Evolutionary conservation across 106 monocot genomes (phyloP), one percentile per base, ranked within the genome.

Genomic region (Acorus calamus): DNA sequence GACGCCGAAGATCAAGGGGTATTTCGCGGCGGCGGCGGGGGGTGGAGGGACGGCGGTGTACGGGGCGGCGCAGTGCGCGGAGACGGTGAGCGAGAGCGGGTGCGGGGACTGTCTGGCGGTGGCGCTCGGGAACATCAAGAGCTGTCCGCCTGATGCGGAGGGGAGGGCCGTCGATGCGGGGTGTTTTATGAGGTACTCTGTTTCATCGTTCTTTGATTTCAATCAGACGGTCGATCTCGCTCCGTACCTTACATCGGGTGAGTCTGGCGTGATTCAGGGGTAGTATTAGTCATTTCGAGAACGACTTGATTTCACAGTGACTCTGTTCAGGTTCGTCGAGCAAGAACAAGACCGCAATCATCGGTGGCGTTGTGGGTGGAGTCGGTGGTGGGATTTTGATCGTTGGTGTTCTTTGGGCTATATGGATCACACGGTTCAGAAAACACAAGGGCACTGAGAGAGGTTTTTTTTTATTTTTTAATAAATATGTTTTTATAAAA

Each of bases 171-270:
- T 56, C 4, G 55, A 56, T 12, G n/a, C 55, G n/a, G 55, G 55
- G 2, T 56, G 55, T n/a, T 56, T 56, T 2, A 2, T 56, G 55
- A 7, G 55, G 9, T 9, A 4, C 55, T 10, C 10, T 57, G 6
- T 52, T 52, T 52, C 51, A 0, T 0, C 10, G 0, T 57, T 86
- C 70, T 87, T 87, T 47, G 50, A 66, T 10, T 44, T 58, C 47
- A 83, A 87, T 53, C 55, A 61, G 60, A 83, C 83, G 4, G 62
- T 77, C 41, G 77, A 83, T 66, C 79, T 87, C 51, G 44, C 12
- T 67, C 28, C 28, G 28, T 28, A 0, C 28, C 28, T 28, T 28
- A 28, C 28, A 28, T 28, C 28, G 28, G 28, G 28, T 28, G 28
- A 28, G 28, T 50, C 51, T 56, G 70, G 63, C 7, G 47, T n/a